Percentiles rank a stretch among this genome's conserved stretches.
Conservation (phyloP, 495 filamentous ascomycete genomes). For the Saxophila tyrrhenica region DNA sequence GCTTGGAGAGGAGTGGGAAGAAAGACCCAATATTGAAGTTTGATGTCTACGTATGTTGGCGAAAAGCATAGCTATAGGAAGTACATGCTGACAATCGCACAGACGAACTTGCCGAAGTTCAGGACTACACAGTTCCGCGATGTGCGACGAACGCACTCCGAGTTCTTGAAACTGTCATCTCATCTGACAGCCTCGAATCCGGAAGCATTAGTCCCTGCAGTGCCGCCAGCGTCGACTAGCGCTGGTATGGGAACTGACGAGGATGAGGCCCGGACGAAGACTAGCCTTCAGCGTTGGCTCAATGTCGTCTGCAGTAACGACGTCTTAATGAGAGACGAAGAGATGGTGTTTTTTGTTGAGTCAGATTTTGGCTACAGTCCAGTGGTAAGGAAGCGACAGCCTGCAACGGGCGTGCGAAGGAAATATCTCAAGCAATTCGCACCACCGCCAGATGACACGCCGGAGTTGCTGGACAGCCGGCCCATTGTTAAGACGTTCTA, state of each 20-base stretch:
- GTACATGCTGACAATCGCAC: slow-evolving; percentile 1
- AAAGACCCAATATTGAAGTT: slow-evolving; percentile 94
- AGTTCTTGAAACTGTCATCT: slow-evolving; percentile 88
- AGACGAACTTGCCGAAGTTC: slow-evolving; percentile 98
- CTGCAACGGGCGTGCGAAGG: slow-evolving; percentile 86
- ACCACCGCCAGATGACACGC: slow-evolving; percentile 93
- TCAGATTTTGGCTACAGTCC: slow-evolving; percentile 98
- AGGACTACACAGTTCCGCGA: slow-evolving; percentile 96
- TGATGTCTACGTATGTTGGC: slow-evolving; percentile 75
- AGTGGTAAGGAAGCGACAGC: slow-evolving; percentile 88
- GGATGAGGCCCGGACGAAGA: slow-evolving; percentile 82
- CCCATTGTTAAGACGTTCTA: slow-evolving; percentile 95
- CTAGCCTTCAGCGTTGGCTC: slow-evolving; percentile 84
- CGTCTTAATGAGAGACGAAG: slow-evolving; percentile 85
- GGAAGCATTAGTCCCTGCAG: slow-evolving; percentile 93
- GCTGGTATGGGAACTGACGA: slow-evolving; percentile 95
- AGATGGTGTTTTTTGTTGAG: slow-evolving; percentile 94
- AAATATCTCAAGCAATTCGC: slow-evolving; percentile 98
- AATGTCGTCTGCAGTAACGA: slow-evolving; percentile 87
- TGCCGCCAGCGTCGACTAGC: slow-evolving; percentile 80
- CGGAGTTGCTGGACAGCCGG: slow-evolving; percentile 78
- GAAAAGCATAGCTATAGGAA: background rate
- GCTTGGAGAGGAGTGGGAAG: slow-evolving; percentile 79
- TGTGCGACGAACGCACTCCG: slow-evolving; percentile 85
- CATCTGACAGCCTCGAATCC: slow-evolving; percentile 93